phyloP scores from a whole-genome alignment of 495 filamentous ascomycete genomes.

The Aspergillus conjunctus region DNA sequence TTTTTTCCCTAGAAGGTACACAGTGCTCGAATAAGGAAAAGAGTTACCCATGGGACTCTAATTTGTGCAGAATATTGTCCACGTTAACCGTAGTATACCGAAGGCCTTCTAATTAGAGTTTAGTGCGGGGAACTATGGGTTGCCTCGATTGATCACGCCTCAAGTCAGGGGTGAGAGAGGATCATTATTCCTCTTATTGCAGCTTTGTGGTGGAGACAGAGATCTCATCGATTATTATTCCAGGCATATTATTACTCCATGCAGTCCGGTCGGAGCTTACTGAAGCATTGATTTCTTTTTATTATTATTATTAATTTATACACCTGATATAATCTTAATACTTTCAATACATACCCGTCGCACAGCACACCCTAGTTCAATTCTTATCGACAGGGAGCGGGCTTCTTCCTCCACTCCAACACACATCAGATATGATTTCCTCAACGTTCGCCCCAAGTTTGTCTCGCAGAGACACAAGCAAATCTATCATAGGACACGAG shows the following conservation, averaged over 20 bases:
- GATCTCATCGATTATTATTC: constrained; percentile 7
- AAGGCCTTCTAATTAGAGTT: background rate
- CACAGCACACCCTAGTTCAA: background rate
- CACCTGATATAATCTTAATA: background rate
- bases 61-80: background rate
- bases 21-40: background rate
- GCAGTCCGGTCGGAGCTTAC: constrained; percentile 1
- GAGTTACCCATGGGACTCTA: background rate
- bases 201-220: background rate
- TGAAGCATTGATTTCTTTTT: background rate
- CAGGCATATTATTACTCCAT: background rate
- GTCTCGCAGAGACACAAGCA: constrained; percentile 42
- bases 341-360: background rate
- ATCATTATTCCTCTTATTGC: background rate
- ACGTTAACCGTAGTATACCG: background rate
- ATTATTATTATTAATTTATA: background rate
- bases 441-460: constrained; percentile 40
- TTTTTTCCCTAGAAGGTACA: no score
- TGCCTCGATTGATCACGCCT: background rate
- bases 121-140: constrained; percentile 15
- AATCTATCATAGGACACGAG: constrained; percentile 39
- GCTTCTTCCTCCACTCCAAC: background rate
- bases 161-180: constrained; percentile 6
- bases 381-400: background rate
- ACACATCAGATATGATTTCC: constrained; percentile 35